phyloP scores from a whole-genome alignment of 345 rosid species.

The Mercurialis annua region DNA sequence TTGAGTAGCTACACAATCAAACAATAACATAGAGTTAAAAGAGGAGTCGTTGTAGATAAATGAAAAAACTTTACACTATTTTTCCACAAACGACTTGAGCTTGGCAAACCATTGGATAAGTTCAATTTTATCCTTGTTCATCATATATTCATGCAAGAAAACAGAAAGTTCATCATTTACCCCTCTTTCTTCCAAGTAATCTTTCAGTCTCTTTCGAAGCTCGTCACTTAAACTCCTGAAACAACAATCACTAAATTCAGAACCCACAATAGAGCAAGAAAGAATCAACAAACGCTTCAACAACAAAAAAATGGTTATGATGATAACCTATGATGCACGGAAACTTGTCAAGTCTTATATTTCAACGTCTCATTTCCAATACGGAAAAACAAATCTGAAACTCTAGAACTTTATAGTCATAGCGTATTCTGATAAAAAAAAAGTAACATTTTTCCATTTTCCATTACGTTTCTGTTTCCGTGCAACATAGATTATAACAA shows the following conservation, averaged over 20 bases:
- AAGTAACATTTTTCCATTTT: too few species aligned
- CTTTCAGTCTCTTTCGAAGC: conserved; percentile 39
- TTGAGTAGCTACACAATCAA: background rate
- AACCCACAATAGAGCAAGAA: conserved; percentile 12
- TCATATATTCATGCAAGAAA: conserved; percentile 70
- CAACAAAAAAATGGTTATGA: background rate
- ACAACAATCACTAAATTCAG: conserved; percentile 10
- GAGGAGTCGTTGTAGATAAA: background rate
- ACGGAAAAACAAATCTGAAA: too few species aligned
- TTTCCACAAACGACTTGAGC: conserved; percentile 43
- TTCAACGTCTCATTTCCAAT: too few species aligned
- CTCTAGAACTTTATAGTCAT: too few species aligned
- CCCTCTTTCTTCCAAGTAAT: conserved; percentile 60
- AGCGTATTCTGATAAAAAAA: too few species aligned
- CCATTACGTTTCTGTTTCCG: too few species aligned
- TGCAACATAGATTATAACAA: too few species aligned
- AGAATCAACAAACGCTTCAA: background rate
- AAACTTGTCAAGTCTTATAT: too few species aligned
- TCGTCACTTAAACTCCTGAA: conserved; percentile 50
- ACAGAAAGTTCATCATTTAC: conserved; percentile 49
- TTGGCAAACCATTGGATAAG: conserved; percentile 59
- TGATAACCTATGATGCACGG: too few species aligned
- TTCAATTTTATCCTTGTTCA: conserved; percentile 72
- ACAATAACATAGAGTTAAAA: background rate
- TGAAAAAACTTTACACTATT: conserved; percentile 21